Percentiles rank a stretch among this genome's conserved stretches.
phyloP scores from a whole-genome alignment of 257 asterid species.

The Primulina huaijiensis region DNA sequence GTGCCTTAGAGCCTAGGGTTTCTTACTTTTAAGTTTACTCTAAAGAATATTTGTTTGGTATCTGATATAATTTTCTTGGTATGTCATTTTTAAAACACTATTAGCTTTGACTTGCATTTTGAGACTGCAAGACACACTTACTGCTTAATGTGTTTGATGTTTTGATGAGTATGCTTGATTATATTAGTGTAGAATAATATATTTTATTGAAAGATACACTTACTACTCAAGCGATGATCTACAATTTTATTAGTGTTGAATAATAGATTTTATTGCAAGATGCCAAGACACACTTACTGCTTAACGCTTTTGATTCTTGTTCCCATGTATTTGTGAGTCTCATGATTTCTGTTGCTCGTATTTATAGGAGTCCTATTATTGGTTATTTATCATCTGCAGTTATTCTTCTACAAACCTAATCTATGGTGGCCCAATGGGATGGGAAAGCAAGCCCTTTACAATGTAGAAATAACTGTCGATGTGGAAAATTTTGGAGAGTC shows the following conservation, averaged over 20 bases:
- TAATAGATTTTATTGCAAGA: background rate
- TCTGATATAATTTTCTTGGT: too few species aligned
- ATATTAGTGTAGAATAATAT: background rate
- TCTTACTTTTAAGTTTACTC: too few species aligned
- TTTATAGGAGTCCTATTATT: constrained; percentile 10
- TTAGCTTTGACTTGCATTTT: too few species aligned
- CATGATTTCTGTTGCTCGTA: background rate
- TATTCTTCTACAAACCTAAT: constrained; percentile 79
- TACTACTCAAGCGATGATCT: background rate
- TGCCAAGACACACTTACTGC: background rate
- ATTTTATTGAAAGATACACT: background rate
- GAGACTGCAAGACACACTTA: too few species aligned
- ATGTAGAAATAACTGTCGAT: constrained; percentile 69
- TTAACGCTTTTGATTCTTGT: background rate
- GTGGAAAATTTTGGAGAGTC: constrained; percentile 79
- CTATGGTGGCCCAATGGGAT: constrained; percentile 99
- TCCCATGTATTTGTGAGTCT: background rate
- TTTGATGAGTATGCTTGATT: too few species aligned
- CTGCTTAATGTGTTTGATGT: too few species aligned
- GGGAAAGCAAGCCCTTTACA: constrained; percentile 89
- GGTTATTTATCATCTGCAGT: constrained; percentile 40
- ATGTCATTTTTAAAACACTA: too few species aligned
- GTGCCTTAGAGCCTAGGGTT: too few species aligned
- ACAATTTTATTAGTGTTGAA: background rate
- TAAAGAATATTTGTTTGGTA: too few species aligned